Conservation (phyloP, 805 yeast genomes). For the Candida oleophila region DNA sequence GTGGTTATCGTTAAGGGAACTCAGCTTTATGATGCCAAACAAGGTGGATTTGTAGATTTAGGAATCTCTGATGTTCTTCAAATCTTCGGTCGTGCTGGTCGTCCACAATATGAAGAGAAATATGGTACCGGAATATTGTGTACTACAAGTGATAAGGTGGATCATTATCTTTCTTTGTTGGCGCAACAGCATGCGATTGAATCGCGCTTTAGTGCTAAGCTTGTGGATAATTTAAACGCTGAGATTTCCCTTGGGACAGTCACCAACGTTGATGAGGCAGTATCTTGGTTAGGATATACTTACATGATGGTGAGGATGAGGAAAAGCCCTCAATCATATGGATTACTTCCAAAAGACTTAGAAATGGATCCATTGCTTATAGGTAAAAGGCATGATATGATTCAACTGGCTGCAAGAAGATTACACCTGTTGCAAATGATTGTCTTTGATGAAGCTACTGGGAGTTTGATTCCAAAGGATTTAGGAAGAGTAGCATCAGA, state of each 20-base stretch:
- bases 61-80: slow-evolving; percentile 97
- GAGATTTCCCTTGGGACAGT: slow-evolving; percentile 95
- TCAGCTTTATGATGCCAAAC: slow-evolving; percentile 89
- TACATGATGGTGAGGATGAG: slow-evolving; percentile 93
- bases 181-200: slow-evolving; percentile 97
- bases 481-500: slow-evolving; percentile 94
- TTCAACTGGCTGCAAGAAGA: slow-evolving; percentile 74
- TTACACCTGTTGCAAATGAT: slow-evolving; percentile 92
- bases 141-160: slow-evolving; percentile 77
- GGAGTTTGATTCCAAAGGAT: slow-evolving; percentile 80
- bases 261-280: slow-evolving; percentile 90
- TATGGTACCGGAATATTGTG: slow-evolving; percentile 91
- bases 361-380: slow-evolving; percentile 79
- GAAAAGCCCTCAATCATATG: slow-evolving; percentile 90
- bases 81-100: slow-evolving; percentile 98
- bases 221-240: slow-evolving; percentile 92
- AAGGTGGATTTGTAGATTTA: slow-evolving; percentile 90
- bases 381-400: slow-evolving; percentile 71
- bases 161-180: slow-evolving; percentile 83
- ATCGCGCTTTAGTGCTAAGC: slow-evolving; percentile 69
- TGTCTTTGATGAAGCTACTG: slow-evolving; percentile 81
- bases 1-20: slow-evolving; percentile 97
- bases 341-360: slow-evolving; percentile 83
- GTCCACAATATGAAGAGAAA: slow-evolving; percentile 86
- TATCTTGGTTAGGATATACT: slow-evolving; percentile 97